Percentiles rank a stretch among this genome's conserved stretches.
These are phyloP conservation scores for Citrullus mucosospermus DNA, from an alignment of 306 rosid genomes.

Conservation along the genomic window DNA sequence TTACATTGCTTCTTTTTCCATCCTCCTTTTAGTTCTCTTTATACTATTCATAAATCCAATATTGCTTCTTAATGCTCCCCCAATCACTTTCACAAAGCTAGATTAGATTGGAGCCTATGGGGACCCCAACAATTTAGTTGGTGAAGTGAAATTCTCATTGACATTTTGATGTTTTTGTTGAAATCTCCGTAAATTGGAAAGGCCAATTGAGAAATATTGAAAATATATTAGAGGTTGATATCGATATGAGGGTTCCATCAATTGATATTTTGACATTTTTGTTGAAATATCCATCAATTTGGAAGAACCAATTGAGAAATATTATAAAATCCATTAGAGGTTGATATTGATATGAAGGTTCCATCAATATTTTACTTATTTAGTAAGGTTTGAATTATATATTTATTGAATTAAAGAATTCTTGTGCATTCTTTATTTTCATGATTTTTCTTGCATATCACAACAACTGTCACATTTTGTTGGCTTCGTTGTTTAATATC, in stretches of 20 bases:
- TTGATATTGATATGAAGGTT: background rate
- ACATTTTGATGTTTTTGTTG: too few species aligned
- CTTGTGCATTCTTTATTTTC: background rate
- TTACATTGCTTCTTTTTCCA: background rate
- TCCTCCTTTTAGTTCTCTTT: background rate
- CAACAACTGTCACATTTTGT: background rate
- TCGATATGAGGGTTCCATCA: background rate
- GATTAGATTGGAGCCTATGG: background rate
- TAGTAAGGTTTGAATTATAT: too few species aligned
- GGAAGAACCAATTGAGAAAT: background rate
- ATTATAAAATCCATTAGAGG: background rate
- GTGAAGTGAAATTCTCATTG: background rate
- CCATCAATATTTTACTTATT: background rate
- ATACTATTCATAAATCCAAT: background rate
- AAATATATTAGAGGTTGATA: background rate
- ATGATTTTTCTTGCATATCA: background rate
- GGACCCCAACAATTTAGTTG: background rate
- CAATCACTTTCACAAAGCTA: background rate
- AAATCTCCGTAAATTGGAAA: background rate
- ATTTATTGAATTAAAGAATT: too few species aligned
- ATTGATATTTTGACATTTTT: background rate
- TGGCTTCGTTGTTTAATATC: background rate
- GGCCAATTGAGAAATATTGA: background rate
- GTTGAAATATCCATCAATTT: too few species aligned
- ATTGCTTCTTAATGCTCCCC: background rate